Evolutionary conservation across 768 basidiomycete genomes (phyloP).

Genomic region (Trametes maxima): DNA sequence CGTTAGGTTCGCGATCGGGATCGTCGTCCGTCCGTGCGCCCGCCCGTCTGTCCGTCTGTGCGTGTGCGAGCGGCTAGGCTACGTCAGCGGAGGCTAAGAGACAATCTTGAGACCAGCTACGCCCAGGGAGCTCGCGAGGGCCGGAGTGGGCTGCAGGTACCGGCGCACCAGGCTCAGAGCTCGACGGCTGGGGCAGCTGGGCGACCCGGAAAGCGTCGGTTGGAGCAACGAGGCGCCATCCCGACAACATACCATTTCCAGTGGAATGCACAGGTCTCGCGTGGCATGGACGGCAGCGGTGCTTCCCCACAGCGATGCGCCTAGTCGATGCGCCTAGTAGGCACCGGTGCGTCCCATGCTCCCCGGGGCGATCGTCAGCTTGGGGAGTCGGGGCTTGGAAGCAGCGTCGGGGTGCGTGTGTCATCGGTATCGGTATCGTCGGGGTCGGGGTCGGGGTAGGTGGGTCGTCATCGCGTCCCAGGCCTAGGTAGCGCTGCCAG

Average conservation of each 20-base stretch:
- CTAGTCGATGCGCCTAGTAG: too few species aligned
- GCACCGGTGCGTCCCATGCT: too few species aligned
- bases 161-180: background rate
- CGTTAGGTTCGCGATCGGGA: slow-evolving; percentile 15
- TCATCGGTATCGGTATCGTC: background rate
- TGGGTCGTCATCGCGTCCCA: slow-evolving; percentile 7
- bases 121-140: background rate
- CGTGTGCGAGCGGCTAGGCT: background rate
- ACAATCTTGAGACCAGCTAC: slow-evolving; percentile 8
- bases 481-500: background rate
- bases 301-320: background rate
- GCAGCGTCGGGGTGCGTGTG: too few species aligned
- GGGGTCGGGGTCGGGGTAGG: background rate
- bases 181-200: background rate
- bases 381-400: too few species aligned
- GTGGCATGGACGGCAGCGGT: background rate
- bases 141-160: background rate
- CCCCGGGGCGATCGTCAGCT: too few species aligned
- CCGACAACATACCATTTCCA: slow-evolving; percentile 8
- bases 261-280: slow-evolving; percentile 1
- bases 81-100: slow-evolving; percentile 7
- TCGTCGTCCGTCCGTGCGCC: background rate
- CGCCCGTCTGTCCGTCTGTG: background rate
- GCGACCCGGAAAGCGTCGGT: too few species aligned
- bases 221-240: background rate